Base-by-base conservation (phyloP, 2,329 filamentous ascomycete genomes). In the Hymenoscyphus infarciens region DNA sequence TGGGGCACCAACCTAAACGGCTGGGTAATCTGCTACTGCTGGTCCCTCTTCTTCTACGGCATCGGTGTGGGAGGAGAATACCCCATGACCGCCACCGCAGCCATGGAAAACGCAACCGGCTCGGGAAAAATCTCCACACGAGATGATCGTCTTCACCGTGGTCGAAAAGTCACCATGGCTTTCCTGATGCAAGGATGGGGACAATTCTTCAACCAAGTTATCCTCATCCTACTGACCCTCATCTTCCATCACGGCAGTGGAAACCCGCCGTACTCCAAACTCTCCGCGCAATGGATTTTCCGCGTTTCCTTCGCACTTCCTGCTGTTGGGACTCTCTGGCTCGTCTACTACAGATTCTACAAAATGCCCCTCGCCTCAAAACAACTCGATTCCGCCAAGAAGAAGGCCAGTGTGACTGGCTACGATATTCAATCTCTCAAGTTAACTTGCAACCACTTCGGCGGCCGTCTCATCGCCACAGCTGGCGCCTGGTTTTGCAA, bases 161-260 rank as follows among this genome's bases (percentile, higher is more conserved):
- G 94, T 67, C 91, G 94, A 74, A 96, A 96, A 77, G 94, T 97
- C 75, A 97, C 92, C 68, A 92, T 89, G 76, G 93, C 94, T 63
- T 98, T 98, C 81, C 78, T 98, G 78, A 97, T 98, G 94, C 94
- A 98, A 78, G 94, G 94, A 61, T 98, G 94, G 94, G 94, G 94
- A 68, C 94, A 98, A 77, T 91, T 97, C 75, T 82, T 91, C 81
- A 98, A 98, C 84, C 94, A 97, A 78, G 88, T 90, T 70, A 78
- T 96, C 62, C 84, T 98, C 67, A 97, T 98, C 72, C 75, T 97
- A 60, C 81, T 96, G 58, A 85, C 97, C 63, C 82, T 96, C 70
- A 90, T 94, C 78, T 95, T 97, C 84, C 92, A 96, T 82, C 87
- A 88, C 73, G 66, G 63, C 16, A 69, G 65, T n/a, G 73, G 71